These are phyloP conservation scores for Oryza punctata DNA, from an alignment of 176 grass and related monocot genomes.

Conservation along the genomic window DNA sequence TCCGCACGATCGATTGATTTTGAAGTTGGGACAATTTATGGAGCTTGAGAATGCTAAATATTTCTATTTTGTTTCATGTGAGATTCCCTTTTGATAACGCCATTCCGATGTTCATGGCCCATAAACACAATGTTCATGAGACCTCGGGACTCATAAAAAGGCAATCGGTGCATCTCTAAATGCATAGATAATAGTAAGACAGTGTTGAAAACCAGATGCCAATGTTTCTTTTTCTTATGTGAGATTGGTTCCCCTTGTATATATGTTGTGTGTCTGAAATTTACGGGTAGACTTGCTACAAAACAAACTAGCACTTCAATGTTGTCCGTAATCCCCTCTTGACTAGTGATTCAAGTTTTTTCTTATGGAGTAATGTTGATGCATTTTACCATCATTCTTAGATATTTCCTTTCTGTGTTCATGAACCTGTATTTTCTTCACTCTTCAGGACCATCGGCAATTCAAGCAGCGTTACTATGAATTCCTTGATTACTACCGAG, in stretches of 20 bases:
- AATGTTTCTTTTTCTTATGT: neutral
- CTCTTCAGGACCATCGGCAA: conserved; percentile 75
- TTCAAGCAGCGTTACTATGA: conserved; percentile 89
- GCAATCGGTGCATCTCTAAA: neutral
- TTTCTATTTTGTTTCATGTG: neutral
- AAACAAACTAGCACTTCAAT: neutral
- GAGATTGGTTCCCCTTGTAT: neutral
- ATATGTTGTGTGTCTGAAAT: neutral
- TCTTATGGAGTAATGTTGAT: conserved; percentile 2
- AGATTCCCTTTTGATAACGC: neutral
- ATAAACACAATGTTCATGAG: neutral
- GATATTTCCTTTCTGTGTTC: neutral
- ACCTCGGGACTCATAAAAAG: neutral
- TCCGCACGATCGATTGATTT: neutral
- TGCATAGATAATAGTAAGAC: neutral
- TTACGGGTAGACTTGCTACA: neutral
- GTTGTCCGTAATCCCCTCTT: neutral
- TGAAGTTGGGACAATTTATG: neutral
- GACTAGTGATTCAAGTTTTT: neutral
- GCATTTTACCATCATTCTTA: neutral
- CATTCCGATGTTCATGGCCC: neutral
- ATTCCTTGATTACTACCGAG: conserved; percentile 80
- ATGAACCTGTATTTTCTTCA: neutral
- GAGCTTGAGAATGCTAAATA: neutral
- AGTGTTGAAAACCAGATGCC: neutral